Evolutionary conservation across 306 rosid species (phyloP).

Genomic region (Psophocarpus tetragonolobus): DNA sequence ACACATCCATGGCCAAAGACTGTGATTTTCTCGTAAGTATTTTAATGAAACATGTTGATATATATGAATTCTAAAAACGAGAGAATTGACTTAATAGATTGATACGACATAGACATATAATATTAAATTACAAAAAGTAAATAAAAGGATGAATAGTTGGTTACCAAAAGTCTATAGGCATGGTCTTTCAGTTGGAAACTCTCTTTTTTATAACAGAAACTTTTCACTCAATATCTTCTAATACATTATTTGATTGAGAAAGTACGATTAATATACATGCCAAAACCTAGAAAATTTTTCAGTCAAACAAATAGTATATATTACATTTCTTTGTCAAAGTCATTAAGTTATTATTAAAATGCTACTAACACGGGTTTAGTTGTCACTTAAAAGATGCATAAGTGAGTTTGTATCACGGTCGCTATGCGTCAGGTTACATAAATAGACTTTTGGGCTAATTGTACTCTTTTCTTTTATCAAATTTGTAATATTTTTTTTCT

Average conservation of each 20-base stretch:
- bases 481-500: too few species aligned
- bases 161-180: background rate
- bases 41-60: too few species aligned
- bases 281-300: background rate
- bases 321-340: background rate
- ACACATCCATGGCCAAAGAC: too few species aligned
- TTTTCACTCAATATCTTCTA: too few species aligned
- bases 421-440: too few species aligned
- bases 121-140: background rate
- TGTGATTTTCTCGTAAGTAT: background rate
- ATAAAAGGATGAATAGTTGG: background rate
- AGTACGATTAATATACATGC: background rate
- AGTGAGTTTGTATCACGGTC: background rate
- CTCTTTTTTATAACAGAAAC: background rate
- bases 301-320: background rate
- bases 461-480: too few species aligned
- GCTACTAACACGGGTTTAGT: background rate
- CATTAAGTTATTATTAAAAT: background rate
- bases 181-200: background rate
- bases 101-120: too few species aligned
- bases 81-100: background rate
- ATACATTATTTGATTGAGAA: background rate
- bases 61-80: background rate
- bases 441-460: too few species aligned
- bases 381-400: background rate